Percentiles rank a stretch among this genome's conserved stretches.
Evolutionary conservation across 805 yeast species (phyloP).

Genomic region (Barnettozyma wickerhamii): DNA sequence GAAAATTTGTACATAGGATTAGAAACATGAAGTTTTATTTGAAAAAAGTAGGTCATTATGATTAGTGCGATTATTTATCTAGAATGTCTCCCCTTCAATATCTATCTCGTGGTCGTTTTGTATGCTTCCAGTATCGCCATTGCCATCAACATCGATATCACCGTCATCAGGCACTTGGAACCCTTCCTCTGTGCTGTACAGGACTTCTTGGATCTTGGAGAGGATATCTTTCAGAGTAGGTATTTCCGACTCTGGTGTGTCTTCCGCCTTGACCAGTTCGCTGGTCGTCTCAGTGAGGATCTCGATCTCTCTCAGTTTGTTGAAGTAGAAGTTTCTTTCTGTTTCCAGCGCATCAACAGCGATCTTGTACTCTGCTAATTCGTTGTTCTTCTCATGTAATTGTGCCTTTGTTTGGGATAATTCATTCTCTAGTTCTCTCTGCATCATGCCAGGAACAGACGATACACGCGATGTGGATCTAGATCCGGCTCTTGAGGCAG

Average conservation of each 20-base stretch:
- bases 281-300: constrained; percentile 63
- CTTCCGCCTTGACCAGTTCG: constrained; percentile 40
- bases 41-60: too few relatives aligned
- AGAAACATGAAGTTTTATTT: too few relatives aligned
- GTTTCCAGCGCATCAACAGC: constrained; percentile 66
- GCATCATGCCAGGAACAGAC: constrained; percentile 21
- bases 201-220: constrained; percentile 64
- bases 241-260: constrained; percentile 23
- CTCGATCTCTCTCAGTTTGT: constrained; percentile 86
- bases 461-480: constrained; percentile 26
- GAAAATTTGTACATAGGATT: too few relatives aligned
- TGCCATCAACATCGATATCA: constrained; percentile 2
- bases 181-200: constrained; percentile 82
- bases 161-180: constrained; percentile 57
- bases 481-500: constrained; percentile 7
- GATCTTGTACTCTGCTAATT: constrained; percentile 51
- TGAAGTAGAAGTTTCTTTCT: constrained; percentile 88
- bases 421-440: constrained; percentile 38
- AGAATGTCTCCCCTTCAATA: constrained; percentile 35
- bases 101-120: constrained; percentile 17
- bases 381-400: constrained; percentile 40
- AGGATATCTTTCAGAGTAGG: constrained; percentile 39
- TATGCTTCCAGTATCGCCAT: neutral
- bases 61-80: neutral
- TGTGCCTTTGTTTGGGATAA: constrained; percentile 40